Conservation (phyloP, 208 protist species). For the Strigomonas oncopelti region DNA sequence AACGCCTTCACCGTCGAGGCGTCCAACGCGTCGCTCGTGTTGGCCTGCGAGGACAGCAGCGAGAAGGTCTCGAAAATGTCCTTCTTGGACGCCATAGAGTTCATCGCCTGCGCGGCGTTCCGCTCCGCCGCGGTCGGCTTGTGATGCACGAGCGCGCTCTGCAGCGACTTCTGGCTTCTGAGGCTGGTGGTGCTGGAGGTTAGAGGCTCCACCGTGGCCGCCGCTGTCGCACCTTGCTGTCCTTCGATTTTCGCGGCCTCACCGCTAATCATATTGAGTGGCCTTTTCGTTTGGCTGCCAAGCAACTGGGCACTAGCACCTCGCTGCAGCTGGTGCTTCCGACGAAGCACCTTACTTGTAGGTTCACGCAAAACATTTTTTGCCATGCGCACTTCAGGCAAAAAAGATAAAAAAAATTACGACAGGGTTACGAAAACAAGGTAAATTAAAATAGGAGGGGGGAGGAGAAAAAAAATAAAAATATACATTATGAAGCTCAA, state of each 20-base stretch:
- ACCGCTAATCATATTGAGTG: too few relatives aligned
- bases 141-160: too few relatives aligned
- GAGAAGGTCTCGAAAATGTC: slow-evolving; percentile 42
- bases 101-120: slow-evolving; percentile 24
- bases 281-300: too few relatives aligned
- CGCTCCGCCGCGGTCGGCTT: slow-evolving; percentile 15
- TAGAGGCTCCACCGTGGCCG: too few relatives aligned
- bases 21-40: slow-evolving; percentile 16
- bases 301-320: background rate
- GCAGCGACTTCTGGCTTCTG: too few relatives aligned
- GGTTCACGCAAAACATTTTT: slow-evolving; percentile 16
- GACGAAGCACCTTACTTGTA: slow-evolving; percentile 31
- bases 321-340: slow-evolving; percentile 30
- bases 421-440: too few relatives aligned
- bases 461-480: background rate
- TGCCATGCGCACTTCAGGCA: slow-evolving; percentile 3
- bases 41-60: slow-evolving; percentile 28
- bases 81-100: slow-evolving; percentile 24
- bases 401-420: background rate
- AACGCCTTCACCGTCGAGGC: slow-evolving; percentile 28
- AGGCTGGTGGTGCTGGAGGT: too few relatives aligned
- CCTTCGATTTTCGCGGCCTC: too few relatives aligned
- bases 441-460: background rate
- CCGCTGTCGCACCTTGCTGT: too few relatives aligned
- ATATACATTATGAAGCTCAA: background rate